Conservation (phyloP, 805 yeast genomes). For the Teunomyces aglyptinius region DNA sequence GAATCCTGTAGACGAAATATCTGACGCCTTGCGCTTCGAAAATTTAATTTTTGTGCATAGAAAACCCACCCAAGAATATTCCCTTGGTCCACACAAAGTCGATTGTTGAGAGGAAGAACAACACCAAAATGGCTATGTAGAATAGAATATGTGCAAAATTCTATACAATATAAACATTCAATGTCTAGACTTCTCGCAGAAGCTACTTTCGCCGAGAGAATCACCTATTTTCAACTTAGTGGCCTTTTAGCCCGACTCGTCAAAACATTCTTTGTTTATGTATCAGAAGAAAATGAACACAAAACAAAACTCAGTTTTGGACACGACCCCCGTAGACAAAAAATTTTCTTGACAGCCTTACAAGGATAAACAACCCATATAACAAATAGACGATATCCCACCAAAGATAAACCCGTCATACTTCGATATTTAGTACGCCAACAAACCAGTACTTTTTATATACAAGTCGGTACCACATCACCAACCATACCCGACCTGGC, state of each 20-base stretch:
- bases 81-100: not conserved
- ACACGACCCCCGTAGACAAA: conserved; percentile 3
- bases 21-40: not conserved
- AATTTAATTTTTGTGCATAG: not conserved
- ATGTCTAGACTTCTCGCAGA: no score
- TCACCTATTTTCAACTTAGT: no score
- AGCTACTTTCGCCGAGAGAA: no score
- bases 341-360: not conserved
- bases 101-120: not conserved
- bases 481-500: not conserved
- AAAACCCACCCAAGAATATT: not conserved
- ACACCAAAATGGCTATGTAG: no score
- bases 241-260: not conserved
- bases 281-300: conserved; percentile 1
- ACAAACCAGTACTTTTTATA: conserved; percentile 1
- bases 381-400: conserved; percentile 1
- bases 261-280: conserved; percentile 1
- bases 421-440: conserved; percentile 3
- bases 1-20: not conserved
- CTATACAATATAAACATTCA: no score
- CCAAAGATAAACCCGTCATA: not conserved
- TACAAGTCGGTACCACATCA: not conserved
- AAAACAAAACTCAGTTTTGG: not conserved
- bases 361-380: conserved; percentile 1
- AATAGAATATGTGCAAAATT: no score